Percentiles rank a stretch among this genome's conserved stretches.
Evolutionary conservation across 768 basidiomycete genomes (phyloP).

Genomic region (Pleurotus salmoneostramineus): DNA sequence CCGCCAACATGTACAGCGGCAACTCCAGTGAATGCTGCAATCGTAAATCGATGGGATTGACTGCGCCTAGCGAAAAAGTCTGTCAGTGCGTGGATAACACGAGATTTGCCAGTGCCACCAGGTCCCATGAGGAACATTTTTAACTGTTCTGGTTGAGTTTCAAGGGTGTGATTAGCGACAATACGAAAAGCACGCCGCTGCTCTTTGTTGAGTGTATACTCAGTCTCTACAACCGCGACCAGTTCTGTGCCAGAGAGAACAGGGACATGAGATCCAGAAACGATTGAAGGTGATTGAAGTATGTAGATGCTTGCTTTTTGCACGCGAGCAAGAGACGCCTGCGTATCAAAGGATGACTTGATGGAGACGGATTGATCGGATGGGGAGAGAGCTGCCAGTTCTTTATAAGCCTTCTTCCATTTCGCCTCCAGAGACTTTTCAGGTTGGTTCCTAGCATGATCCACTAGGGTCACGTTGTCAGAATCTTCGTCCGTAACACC

Average conservation of each 20-base stretch:
- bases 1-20: slow-evolving; percentile 36
- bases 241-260: neutral
- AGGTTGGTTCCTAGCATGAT: too few species aligned
- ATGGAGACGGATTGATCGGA: too few species aligned
- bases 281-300: neutral
- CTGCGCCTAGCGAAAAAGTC: slow-evolving; percentile 21
- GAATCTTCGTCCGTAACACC: too few species aligned
- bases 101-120: slow-evolving; percentile 40
- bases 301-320: too few species aligned
- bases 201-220: slow-evolving; percentile 28
- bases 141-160: slow-evolving; percentile 14
- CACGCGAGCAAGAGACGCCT: too few species aligned
- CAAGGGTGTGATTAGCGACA: slow-evolving; percentile 21
- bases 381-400: too few species aligned
- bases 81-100: slow-evolving; percentile 30
- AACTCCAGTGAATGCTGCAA: slow-evolving; percentile 32
- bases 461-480: too few species aligned
- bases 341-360: too few species aligned
- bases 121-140: slow-evolving; percentile 32
- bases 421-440: too few species aligned
- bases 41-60: slow-evolving; percentile 20
- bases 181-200: slow-evolving; percentile 28
- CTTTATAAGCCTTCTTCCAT: too few species aligned
- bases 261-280: too few species aligned
- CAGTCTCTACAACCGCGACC: slow-evolving; percentile 13